Base-by-base conservation (phyloP, 2,329 filamentous ascomycete species). In the Exophiala oligosperma region DNA sequence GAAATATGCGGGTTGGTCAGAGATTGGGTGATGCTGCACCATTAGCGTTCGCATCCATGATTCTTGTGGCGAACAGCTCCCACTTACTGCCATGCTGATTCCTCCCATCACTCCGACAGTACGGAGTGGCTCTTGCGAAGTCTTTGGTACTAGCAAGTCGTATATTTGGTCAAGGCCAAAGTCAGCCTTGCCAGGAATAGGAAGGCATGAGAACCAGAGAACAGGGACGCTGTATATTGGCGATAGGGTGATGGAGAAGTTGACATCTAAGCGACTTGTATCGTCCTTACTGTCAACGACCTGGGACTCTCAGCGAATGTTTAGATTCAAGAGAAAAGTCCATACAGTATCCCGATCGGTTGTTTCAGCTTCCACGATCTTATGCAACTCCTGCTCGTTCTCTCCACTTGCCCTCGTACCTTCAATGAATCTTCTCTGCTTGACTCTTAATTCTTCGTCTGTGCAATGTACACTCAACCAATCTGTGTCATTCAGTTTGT, bases 171-270 rank as follows among this genome's bases (percentile, higher is more conserved):
- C 86, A 65, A 91, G 77, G 67, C 82, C 80, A 67, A 84, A 74
- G 40, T 79, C 76, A 62, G 86, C 83, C 57, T 79, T 78, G 49
- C 77, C 73, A 17, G 82, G 80, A 58, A 85, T 74, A 59, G 81
- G 80, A 64, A 84, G 81, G 67, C 91, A 73, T 54, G 78, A 83
- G 76, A 93, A 91, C 83, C 89, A 92, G 56, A 92, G 79, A 59
- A 89, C 89, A 7, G 90, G 90, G 47, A 88, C 83, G 61, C 82
- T 82, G 74, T 92, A 93, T 56, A 86, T 89, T 55, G 87, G 84
- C 66, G 91, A 90, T 60, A 89, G 79, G 68, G 90, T 81, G 67
- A 92, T 84, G 56, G 53, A 62, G 37, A 71, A 69, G 38, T 65
- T 62, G 49, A 71, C 7, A 35, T 35, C 32, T 9, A 35, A 8